A percentile compares a stretch with the other conserved stretches of the same genome.
Conservation (phyloP, 192 early-diverging fungal species). For the Backusella liffmaniae region DNA sequence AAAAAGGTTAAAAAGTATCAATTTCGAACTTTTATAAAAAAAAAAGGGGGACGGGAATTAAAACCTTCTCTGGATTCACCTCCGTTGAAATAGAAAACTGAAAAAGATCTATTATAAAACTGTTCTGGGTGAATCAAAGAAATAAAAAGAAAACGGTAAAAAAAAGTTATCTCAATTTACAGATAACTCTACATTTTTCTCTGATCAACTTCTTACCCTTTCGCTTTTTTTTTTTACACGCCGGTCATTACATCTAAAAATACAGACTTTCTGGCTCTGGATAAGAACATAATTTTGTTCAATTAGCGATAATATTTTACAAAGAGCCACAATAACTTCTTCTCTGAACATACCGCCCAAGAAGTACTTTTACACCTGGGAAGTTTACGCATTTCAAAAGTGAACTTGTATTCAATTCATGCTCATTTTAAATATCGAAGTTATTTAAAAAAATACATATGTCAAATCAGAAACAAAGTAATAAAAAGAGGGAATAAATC, state of each 20-base stretch:
- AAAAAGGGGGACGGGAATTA: background rate
- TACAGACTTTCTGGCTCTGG: background rate
- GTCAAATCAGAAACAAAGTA: background rate
- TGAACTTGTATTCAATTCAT: background rate
- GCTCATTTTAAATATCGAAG: background rate
- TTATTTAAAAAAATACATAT: background rate
- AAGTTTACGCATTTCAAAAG: background rate
- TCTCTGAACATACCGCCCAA: no score
- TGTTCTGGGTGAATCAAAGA: background rate
- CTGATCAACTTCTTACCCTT: background rate
- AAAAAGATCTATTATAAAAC: background rate
- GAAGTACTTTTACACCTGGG: background rate
- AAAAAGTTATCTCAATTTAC: background rate
- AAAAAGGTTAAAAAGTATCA: background rate
- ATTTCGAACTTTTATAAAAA: background rate
- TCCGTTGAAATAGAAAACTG: background rate
- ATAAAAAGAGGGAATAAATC: background rate
- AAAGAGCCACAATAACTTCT: background rate
- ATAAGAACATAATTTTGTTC: background rate
- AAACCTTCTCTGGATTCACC: background rate
- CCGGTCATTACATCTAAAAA: background rate
- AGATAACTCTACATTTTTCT: background rate
- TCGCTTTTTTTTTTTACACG: background rate
- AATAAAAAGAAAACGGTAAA: background rate
- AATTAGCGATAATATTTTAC: background rate